Percentiles rank a stretch among this genome's conserved stretches.
Evolutionary conservation across 345 rosid genomes (phyloP).

Genomic region (Citropsis articulata): DNA sequence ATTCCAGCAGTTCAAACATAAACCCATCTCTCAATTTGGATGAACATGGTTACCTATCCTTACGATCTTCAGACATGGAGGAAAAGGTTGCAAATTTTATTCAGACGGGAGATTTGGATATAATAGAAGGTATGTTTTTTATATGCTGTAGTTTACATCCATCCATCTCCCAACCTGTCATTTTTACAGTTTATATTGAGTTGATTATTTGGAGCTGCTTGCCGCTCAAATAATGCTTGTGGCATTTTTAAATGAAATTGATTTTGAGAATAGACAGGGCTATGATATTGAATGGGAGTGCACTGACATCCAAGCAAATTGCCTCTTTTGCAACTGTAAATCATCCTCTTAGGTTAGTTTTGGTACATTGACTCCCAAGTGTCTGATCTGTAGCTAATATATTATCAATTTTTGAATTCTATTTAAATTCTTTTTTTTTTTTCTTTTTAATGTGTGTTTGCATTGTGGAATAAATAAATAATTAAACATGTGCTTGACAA

Average conservation of each 20-base stretch:
- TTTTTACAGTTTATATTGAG: conserved; percentile 13
- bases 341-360: conserved; percentile 47
- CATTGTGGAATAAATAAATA: too few species aligned
- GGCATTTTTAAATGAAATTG: conserved; percentile 23
- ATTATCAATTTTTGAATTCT: background rate
- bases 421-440: background rate
- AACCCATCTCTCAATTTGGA: conserved; percentile 16
- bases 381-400: background rate
- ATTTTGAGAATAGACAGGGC: conserved; percentile 24
- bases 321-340: conserved; percentile 24
- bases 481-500: too few species aligned
- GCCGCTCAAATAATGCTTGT: conserved; percentile 44
- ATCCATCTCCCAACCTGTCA: background rate
- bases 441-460: too few species aligned
- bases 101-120: conserved; percentile 65
- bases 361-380: background rate
- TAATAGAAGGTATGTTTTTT: conserved; percentile 46
- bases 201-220: conserved; percentile 24
- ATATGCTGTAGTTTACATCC: background rate
- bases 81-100: conserved; percentile 62
- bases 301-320: conserved; percentile 27
- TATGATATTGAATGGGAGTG: conserved; percentile 33
- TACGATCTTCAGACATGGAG: conserved; percentile 35
- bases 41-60: conserved; percentile 19
- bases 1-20: conserved; percentile 14